phyloP scores from a whole-genome alignment of 768 basidiomycete species.

The Mycena olivaceomarginata region DNA sequence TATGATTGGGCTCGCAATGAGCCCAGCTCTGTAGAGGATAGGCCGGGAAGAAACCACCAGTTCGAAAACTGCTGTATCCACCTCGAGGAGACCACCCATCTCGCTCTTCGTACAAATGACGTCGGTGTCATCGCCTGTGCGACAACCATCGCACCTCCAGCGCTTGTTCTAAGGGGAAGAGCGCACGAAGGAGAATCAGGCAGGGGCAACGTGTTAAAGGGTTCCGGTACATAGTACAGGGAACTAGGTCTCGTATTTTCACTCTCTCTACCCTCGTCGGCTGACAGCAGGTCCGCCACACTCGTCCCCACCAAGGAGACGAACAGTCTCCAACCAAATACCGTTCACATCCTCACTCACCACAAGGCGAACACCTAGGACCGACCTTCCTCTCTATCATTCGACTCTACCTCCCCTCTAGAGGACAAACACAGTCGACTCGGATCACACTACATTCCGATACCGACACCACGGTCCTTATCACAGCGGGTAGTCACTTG shows the following conservation, averaged over 20 bases:
- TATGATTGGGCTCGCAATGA: too few species aligned
- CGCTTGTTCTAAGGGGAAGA: too few species aligned
- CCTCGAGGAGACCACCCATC: background rate
- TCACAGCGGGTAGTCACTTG: too few species aligned
- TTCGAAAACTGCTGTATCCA: background rate
- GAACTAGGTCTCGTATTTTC: background rate
- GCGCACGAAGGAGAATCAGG: background rate
- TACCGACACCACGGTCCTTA: too few species aligned
- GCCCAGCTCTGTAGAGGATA: background rate
- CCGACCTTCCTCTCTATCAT: background rate
- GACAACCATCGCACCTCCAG: background rate
- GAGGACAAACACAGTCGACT: background rate
- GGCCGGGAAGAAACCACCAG: background rate
- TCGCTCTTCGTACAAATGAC: background rate
- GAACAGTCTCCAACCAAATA: background rate
- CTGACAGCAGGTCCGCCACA: background rate
- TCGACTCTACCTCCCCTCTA: background rate
- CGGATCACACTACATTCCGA: background rate
- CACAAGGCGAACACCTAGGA: background rate
- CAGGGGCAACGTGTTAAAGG: background rate
- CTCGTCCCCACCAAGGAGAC: background rate
- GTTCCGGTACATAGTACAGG: background rate
- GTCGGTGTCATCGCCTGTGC: background rate
- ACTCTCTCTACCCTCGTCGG: background rate
- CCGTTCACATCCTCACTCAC: background rate